These are phyloP conservation scores for Posidonia australis DNA, from an alignment of 106 monocot genomes.

Conservation along the genomic window DNA sequence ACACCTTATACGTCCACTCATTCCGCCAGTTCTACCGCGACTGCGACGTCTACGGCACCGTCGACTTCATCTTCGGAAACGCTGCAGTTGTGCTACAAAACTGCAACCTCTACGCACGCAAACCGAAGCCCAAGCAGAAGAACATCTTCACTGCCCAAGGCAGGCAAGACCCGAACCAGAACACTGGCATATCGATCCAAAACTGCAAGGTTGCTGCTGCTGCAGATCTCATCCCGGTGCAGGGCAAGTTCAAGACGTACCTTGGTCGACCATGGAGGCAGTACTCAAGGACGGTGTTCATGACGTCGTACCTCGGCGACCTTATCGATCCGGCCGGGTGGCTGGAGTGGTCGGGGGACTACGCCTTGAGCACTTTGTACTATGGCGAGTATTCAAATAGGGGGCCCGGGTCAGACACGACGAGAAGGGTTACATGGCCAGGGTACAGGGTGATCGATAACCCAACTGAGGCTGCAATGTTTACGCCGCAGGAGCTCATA, in stretches of 20 bases:
- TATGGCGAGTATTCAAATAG: slow-evolving; percentile 40
- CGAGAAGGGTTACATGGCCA: slow-evolving; percentile 26
- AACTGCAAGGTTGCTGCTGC: slow-evolving; percentile 19
- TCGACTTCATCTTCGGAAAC: slow-evolving; percentile 60
- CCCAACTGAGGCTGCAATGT: slow-evolving; percentile 16
- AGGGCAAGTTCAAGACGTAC: slow-evolving; percentile 10
- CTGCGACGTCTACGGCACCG: slow-evolving; percentile 32
- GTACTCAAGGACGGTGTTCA: slow-evolving; percentile 34
- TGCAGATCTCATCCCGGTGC: slow-evolving; percentile 13
- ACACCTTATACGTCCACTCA: slow-evolving; percentile 47
- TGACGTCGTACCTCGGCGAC: slow-evolving; percentile 25
- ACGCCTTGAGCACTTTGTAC: slow-evolving; percentile 26
- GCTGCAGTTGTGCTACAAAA: slow-evolving; percentile 32
- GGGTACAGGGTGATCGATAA: slow-evolving; percentile 23
- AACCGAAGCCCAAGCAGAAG: slow-evolving; percentile 21
- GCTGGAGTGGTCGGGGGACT: slow-evolving; percentile 28
- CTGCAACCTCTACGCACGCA: slow-evolving; percentile 22
- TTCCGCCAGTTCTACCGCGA: slow-evolving; percentile 43
- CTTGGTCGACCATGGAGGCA: slow-evolving; percentile 39
- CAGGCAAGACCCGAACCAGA: slow-evolving; percentile 28
- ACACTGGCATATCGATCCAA: slow-evolving; percentile 39
- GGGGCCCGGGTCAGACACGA: slow-evolving; percentile 24
- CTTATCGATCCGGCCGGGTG: slow-evolving; percentile 28
- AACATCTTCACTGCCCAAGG: slow-evolving; percentile 44
- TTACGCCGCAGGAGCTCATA: slow-evolving; percentile 14